Percentiles rank a stretch among this genome's conserved stretches.
Conservation (phyloP, 139 green algal genomes). For the Chlorella sorokiniana region DNA sequence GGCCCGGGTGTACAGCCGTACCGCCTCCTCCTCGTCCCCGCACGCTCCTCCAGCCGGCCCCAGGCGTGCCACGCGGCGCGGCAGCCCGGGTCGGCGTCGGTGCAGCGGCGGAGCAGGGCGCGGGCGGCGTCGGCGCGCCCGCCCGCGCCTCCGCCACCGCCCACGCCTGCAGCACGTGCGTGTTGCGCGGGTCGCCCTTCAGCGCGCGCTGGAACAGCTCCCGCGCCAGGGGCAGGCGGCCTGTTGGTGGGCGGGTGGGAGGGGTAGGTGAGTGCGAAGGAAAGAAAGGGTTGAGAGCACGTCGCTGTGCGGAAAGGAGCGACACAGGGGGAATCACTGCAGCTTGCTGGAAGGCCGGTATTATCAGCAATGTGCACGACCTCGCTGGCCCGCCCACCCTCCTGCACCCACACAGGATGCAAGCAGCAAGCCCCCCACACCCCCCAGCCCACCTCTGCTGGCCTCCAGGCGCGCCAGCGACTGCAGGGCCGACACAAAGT, state of each 20-base stretch:
- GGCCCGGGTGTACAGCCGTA: slow-evolving; percentile 46
- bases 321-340: too few relatives aligned
- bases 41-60: slow-evolving; percentile 49
- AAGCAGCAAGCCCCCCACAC: not conserved
- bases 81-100: slow-evolving; percentile 31
- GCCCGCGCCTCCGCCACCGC: slow-evolving; percentile 46
- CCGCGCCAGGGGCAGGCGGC: slow-evolving; percentile 48
- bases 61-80: slow-evolving; percentile 47
- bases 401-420: not conserved
- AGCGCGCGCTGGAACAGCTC: slow-evolving; percentile 57
- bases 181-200: slow-evolving; percentile 55
- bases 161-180: slow-evolving; percentile 64
- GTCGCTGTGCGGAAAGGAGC: not conserved
- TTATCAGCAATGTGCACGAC: too few relatives aligned
- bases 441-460: slow-evolving; percentile 5
- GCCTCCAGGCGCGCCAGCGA: slow-evolving; percentile 59
- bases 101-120: slow-evolving; percentile 38
- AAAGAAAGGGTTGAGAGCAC: not conserved
- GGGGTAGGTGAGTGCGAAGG: not conserved
- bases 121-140: slow-evolving; percentile 22
- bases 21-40: slow-evolving; percentile 38
- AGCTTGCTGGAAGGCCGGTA: too few relatives aligned
- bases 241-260: not conserved
- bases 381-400: too few relatives aligned
- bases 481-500: slow-evolving; percentile 53